Evolutionary conservation across 1,284 basidiomycete genomes (phyloP), one percentile per base, ranked within the genome.

Genomic region (Pisolithus thermaeus): DNA sequence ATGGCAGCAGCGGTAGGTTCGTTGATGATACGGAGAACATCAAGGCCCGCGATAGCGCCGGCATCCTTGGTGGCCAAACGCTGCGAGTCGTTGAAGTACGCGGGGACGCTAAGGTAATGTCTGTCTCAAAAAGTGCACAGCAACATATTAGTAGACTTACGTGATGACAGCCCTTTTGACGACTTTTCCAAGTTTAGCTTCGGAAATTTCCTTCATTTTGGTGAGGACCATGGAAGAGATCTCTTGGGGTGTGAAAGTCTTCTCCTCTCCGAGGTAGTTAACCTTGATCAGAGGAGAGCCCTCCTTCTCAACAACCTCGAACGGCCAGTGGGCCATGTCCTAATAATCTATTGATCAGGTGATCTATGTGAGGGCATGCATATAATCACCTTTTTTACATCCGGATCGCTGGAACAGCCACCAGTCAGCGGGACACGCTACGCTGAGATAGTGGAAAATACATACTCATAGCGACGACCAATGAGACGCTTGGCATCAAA

Each of bases 121-220:
- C 32, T 35, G 32, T 35, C 32, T 35, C 12, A 3, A 35, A 14
- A 12, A 12, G 1, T 35, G 12, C 42, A 27, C 36, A 7, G 20
- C 20, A 41, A 23, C 8, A 11, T 1, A 27, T 28, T 5, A n/a
- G n/a, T 12, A 7, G 20, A 71, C 83, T 60, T 71, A 87, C 84
- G 91, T 94, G 73, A 96, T 86, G 59, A 96, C 93, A 57, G 95
- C 95, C 75, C 97, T 94, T 76, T 91, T 90, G 70, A 98, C 92
- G 53, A 84, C 87, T 73, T 90, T 90, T 67, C 94, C 96, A 63
- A 98, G 91, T 78, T 97, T 97, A 50, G 95, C 93, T 79, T 97
- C 96, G 55, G 95, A 94, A 61, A 94, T 97, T 76, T 98, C 96
- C 84, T 96, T 98, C 92, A 99, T 97, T 80, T 98, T 99, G 64